Evolutionary conservation across 768 basidiomycete species (phyloP).

Genomic region (Dentipellis fragilis): DNA sequence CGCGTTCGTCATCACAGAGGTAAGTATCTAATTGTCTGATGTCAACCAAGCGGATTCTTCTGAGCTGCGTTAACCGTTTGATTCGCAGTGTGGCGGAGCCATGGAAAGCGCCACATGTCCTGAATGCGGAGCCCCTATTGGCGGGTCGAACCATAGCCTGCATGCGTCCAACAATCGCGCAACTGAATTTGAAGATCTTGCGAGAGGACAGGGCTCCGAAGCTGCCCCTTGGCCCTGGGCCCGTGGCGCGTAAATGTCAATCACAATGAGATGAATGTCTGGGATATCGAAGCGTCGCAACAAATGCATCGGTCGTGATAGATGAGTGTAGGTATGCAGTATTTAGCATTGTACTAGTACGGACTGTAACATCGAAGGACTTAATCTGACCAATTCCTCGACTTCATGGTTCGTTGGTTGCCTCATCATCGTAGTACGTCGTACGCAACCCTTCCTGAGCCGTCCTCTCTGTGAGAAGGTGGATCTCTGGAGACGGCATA

Average conservation of each 20-base stretch:
- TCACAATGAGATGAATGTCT: too few species aligned
- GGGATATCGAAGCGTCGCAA: too few species aligned
- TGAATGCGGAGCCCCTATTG: constrained; percentile 46
- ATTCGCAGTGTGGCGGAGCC: constrained; percentile 51
- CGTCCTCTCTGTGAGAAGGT: too few species aligned
- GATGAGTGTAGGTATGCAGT: too few species aligned
- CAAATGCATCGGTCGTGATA: too few species aligned
- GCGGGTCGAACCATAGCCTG: constrained; percentile 35
- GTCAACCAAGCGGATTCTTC: neutral
- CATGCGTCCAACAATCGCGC: constrained; percentile 33
- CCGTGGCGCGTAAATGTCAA: constrained; percentile 13
- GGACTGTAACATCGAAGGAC: too few species aligned
- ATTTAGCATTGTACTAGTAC: too few species aligned
- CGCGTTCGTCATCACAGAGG: constrained; percentile 48
- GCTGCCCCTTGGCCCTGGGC: constrained; percentile 23
- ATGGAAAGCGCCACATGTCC: constrained; percentile 38
- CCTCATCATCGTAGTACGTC: too few species aligned
- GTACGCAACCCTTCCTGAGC: too few species aligned
- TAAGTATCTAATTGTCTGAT: constrained; percentile 17
- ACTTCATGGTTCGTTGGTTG: too few species aligned
- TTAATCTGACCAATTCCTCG: too few species aligned
- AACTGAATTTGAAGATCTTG: constrained; percentile 37
- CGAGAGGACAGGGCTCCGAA: constrained; percentile 20
- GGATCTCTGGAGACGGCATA: too few species aligned
- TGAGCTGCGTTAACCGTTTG: neutral